Evolutionary conservation across 1,139 yeast species (phyloP).

Genomic region (Hyphopichia buzzinii): DNA sequence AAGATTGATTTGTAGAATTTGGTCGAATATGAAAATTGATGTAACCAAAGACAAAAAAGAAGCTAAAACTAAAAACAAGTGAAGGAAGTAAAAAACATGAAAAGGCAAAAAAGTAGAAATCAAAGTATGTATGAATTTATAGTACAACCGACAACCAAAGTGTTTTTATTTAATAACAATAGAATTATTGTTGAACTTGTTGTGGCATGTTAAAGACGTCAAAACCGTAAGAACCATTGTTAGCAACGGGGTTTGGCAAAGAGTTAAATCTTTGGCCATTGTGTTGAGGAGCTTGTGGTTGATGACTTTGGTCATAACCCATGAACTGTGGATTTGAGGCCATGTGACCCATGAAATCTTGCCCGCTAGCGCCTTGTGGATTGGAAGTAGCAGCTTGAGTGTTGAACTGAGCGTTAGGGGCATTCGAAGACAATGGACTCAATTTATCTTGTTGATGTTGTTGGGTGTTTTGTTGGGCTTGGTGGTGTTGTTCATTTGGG

Average conservation of each 20-base stretch:
- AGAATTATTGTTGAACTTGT: constrained; percentile 5
- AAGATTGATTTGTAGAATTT: too few relatives aligned
- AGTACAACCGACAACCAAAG: background rate
- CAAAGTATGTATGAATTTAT: background rate
- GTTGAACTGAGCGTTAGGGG: constrained; percentile 15
- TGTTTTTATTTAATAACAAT: background rate
- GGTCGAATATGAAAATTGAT: too few relatives aligned
- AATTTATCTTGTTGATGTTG: constrained; percentile 22
- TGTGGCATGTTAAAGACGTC: constrained; percentile 13
- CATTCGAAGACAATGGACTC: constrained; percentile 21
- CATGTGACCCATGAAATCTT: constrained; percentile 4
- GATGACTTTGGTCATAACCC: constrained; percentile 13
- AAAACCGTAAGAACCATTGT: constrained; percentile 14
- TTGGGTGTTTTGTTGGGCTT: constrained; percentile 12
- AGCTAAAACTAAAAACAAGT: too few relatives aligned
- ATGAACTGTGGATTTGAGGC: constrained; percentile 3
- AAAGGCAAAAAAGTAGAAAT: background rate
- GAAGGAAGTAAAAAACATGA: background rate
- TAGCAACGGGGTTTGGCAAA: constrained; percentile 25
- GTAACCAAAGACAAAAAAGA: too few relatives aligned
- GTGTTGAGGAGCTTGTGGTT: constrained; percentile 9
- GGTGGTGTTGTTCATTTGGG: constrained; percentile 11
- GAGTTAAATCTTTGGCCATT: constrained; percentile 23
- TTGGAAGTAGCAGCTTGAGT: constrained; percentile 6
- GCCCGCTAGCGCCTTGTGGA: constrained; percentile 3